Evolutionary conservation across 257 asterid species (phyloP), one percentile per base, ranked within the genome.

Genomic region (Eucommia ulmoides): DNA sequence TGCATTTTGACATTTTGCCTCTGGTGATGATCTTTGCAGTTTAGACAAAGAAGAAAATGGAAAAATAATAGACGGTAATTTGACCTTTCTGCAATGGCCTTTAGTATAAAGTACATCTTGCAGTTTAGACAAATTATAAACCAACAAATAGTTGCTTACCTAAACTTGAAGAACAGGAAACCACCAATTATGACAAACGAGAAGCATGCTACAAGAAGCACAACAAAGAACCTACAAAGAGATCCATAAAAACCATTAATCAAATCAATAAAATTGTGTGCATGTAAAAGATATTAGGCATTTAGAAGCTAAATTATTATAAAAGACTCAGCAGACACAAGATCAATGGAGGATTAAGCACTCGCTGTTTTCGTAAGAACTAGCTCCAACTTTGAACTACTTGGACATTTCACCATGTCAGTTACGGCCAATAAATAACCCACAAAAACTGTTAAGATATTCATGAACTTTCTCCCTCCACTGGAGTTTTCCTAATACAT

Each of bases 151-250:
- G 45, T 54, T 60, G 65, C 51, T 59, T 56, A 89, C 96, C 96
- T 85, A 77, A 77, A 64, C 58, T 85, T 89, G 56, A 67, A 77
- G 83, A 89, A 89, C 74, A 89, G 93, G 53, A 89, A 76, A 41
- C 96, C 98, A 44, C 98, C 96, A 58, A 89, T 82, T 38, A 82
- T 7, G 52, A 89, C 94, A 72, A 89, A 85, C 9, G 91, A 78
- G 69, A 75, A 55, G 62, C 96, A 85, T 22, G 96, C 86, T 47
- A 26, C 76, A 56, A 89, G 93, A 54, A 89, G 96, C 48, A 75
- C 94, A 22, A 81, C 24, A 62, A 89, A 83, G 68, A 83, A 78
- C 80, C 96, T 89, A 88, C 75, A 75, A 24, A 64, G 56, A 53
- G 23, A 25, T 24, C 66, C 12, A 21, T 17, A n/a, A 56, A 20